Conservation (phyloP, 306 rosid genomes). For the Mimosa bimucronata region DNA sequence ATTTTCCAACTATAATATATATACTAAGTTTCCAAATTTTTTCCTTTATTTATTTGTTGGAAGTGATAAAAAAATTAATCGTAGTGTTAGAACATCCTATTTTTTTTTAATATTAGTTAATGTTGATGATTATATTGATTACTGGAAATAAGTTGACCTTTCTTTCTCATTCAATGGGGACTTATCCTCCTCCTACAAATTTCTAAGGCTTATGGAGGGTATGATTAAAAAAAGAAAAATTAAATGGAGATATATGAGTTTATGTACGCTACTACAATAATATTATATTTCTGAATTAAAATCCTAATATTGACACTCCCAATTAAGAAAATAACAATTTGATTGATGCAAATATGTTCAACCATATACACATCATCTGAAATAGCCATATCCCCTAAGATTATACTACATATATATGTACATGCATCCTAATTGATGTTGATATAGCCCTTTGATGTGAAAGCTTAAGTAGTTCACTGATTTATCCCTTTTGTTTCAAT, state of each 20-base stretch:
- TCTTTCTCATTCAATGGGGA: background rate
- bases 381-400: background rate
- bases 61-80: too few species aligned
- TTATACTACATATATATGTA: too few species aligned
- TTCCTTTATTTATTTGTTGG: too few species aligned
- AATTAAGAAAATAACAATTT: too few species aligned
- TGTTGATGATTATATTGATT: conserved; percentile 27
- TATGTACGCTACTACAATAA: too few species aligned
- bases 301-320: background rate
- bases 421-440: background rate
- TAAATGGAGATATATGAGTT: background rate
- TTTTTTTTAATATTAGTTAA: too few species aligned
- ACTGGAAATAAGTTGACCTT: background rate
- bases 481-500: background rate
- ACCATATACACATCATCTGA: background rate
- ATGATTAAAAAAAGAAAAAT: background rate
- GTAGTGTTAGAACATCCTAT: too few species aligned
- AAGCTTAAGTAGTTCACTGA: background rate
- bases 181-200: background rate
- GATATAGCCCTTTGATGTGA: background rate
- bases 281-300: too few species aligned
- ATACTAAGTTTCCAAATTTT: too few species aligned
- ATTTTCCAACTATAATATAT: too few species aligned
- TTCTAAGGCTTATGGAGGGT: background rate
- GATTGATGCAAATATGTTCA: background rate